A percentile compares a stretch with the other conserved stretches of the same genome.
These are phyloP conservation scores for Geotrichum fermentans DNA, from an alignment of 1,139 yeast species.

Conservation along the genomic window DNA sequence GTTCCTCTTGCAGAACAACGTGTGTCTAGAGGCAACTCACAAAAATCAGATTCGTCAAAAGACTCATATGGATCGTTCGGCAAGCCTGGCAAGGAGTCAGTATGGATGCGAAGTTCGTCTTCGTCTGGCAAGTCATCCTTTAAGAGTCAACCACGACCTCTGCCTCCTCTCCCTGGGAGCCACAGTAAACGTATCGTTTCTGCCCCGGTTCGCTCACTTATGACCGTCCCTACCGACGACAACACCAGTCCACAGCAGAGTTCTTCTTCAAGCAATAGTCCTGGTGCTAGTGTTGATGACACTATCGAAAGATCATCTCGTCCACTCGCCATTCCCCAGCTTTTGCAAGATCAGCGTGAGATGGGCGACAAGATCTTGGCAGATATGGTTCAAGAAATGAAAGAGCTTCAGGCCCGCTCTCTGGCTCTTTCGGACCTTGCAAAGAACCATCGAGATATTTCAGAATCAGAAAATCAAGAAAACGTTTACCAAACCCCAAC, in stretches of 20 bases:
- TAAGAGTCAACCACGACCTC: slow-evolving; percentile 8
- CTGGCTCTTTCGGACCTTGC: slow-evolving; percentile 4
- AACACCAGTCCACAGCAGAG: not conserved
- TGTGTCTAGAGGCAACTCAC: too few relatives aligned
- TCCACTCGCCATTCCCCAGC: slow-evolving; percentile 7
- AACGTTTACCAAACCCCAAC: not conserved
- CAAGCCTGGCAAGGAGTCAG: slow-evolving; percentile 24
- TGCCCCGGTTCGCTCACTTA: not conserved
- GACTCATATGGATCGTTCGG: slow-evolving; percentile 24
- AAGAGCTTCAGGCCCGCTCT: slow-evolving; percentile 30
- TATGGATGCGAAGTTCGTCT: slow-evolving; percentile 20
- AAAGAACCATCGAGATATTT: slow-evolving; percentile 2
- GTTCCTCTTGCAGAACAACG: too few relatives aligned
- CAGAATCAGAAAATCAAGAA: not conserved
- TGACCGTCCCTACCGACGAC: not conserved
- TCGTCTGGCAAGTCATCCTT: slow-evolving; percentile 6
- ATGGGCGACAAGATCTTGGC: slow-evolving; percentile 28
- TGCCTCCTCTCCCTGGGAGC: slow-evolving; percentile 17
- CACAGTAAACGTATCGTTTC: slow-evolving; percentile 6
- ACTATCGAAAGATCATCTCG: not conserved
- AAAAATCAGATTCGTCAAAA: slow-evolving; percentile 20
- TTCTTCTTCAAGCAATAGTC: not conserved
- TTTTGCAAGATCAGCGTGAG: slow-evolving; percentile 20
- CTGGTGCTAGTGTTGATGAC: not conserved
- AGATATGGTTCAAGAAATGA: slow-evolving; percentile 32